Percentiles rank a stretch among this genome's conserved stretches.
Conservation (phyloP, 345 rosid species). For the Physaria fendleri region DNA sequence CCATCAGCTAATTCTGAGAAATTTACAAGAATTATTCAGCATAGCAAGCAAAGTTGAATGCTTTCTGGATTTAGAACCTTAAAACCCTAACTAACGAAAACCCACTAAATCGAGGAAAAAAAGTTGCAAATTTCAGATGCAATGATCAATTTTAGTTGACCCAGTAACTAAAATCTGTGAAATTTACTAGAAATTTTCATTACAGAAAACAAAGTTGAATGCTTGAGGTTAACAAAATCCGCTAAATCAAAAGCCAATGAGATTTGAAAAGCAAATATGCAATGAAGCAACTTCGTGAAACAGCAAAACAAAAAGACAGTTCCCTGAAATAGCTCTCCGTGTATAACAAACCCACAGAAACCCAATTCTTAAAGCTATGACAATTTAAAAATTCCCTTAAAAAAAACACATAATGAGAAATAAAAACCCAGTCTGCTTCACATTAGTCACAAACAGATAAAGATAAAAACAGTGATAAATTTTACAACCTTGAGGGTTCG, state of each 20-base stretch:
- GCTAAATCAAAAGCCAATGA: not conserved
- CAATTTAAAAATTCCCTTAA: not conserved
- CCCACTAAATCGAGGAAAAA: not conserved
- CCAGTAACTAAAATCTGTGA: conserved; percentile 37
- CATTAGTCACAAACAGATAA: not conserved
- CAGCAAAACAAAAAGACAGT: not conserved
- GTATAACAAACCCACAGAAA: not conserved
- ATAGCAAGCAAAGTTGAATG: not conserved
- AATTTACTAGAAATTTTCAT: conserved; percentile 38
- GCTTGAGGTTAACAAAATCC: not conserved
- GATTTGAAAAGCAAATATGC: not conserved
- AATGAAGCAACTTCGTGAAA: not conserved
- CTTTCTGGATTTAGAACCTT: not conserved
- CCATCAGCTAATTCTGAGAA: conserved; percentile 35
- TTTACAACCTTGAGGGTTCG: not conserved
- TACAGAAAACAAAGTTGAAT: not conserved
- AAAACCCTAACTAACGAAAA: not conserved
- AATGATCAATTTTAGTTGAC: conserved; percentile 36
- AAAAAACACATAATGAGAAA: not conserved
- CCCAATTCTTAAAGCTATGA: not conserved
- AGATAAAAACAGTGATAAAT: not conserved
- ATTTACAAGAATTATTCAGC: conserved; percentile 36
- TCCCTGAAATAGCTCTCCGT: conserved; percentile 6
- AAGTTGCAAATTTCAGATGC: conserved; percentile 36
- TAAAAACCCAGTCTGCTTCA: not conserved